These are phyloP conservation scores for Kwoniella sp. DNA, from an alignment of 768 basidiomycete genomes.

Conservation along the genomic window DNA sequence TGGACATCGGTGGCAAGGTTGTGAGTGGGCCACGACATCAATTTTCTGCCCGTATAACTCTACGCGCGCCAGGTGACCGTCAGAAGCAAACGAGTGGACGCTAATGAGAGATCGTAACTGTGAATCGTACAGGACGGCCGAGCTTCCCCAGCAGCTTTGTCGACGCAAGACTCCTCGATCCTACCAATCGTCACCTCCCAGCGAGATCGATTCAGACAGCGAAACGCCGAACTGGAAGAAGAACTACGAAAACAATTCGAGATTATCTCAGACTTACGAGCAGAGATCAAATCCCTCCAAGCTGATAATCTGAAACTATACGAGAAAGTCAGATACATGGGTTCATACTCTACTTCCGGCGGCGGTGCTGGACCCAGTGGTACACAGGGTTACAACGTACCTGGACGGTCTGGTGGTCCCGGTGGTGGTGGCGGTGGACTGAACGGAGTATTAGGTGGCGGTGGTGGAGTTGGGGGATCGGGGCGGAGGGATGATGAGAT, in stretches of 20 bases:
- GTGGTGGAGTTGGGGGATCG: slow-evolving; percentile 10
- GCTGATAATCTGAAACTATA: slow-evolving; percentile 95
- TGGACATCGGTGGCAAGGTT: slow-evolving; percentile 65
- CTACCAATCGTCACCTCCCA: slow-evolving; percentile 98
- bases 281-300: slow-evolving; percentile 88
- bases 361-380: slow-evolving; percentile 24
- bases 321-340: slow-evolving; percentile 98
- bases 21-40: slow-evolving; percentile 19
- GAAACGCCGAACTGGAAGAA: slow-evolving; percentile 97
- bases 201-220: slow-evolving; percentile 93
- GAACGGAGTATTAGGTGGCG: slow-evolving; percentile 35
- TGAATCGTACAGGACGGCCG: slow-evolving; percentile 48
- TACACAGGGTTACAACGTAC: slow-evolving; percentile 11
- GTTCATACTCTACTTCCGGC: slow-evolving; percentile 71
- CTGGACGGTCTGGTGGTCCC: slow-evolving; percentile 12
- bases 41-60: too few relatives aligned
- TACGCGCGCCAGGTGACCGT: too few relatives aligned
- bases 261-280: slow-evolving; percentile 86
- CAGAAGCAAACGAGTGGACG: too few relatives aligned
- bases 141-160: slow-evolving; percentile 69
- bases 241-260: slow-evolving; percentile 95
- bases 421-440: slow-evolving; percentile 18
- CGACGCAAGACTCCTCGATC: slow-evolving; percentile 84
- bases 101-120: too few relatives aligned
- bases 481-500: slow-evolving; percentile 66